A percentile compares a stretch with the other conserved stretches of the same genome.
Evolutionary conservation across 2,329 filamentous ascomycete species (phyloP).

Genomic region (Ophiocordyceps polyrhachis-furcata): DNA sequence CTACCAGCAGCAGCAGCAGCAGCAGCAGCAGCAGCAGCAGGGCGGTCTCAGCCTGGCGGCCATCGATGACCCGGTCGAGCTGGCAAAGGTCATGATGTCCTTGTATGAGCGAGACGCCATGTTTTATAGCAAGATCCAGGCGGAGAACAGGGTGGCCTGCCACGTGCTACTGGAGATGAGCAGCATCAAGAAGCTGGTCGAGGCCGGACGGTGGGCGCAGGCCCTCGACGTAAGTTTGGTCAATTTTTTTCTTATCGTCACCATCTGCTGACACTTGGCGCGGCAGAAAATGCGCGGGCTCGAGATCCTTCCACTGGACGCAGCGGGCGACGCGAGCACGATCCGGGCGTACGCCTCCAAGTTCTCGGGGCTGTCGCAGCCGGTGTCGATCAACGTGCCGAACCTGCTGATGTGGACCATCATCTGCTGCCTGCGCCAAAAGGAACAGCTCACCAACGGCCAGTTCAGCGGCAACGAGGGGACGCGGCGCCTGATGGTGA

Average conservation of each 20-base stretch:
- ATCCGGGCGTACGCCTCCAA: slow-evolving; percentile 68
- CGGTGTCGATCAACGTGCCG: slow-evolving; percentile 76
- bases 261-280: no score
- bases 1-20: slow-evolving; percentile 13
- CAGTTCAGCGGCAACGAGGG: slow-evolving; percentile 59
- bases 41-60: slow-evolving; percentile 41
- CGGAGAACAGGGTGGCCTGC: slow-evolving; percentile 37
- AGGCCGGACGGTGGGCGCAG: slow-evolving; percentile 35
- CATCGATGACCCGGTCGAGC: slow-evolving; percentile 40
- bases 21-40: slow-evolving; percentile 16
- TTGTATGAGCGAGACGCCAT: slow-evolving; percentile 44
- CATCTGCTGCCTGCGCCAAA: slow-evolving; percentile 62
- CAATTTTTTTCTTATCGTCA: no score
- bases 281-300: slow-evolving; percentile 60
- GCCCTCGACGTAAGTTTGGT: slow-evolving; percentile 37
- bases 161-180: slow-evolving; percentile 40
- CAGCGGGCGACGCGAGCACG: slow-evolving; percentile 52
- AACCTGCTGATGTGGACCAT: slow-evolving; percentile 91
- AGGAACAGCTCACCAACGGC: slow-evolving; percentile 48
- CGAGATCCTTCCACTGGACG: slow-evolving; percentile 62
- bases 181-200: slow-evolving; percentile 37
- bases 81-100: slow-evolving; percentile 41
- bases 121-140: slow-evolving; percentile 39
- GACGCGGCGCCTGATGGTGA: slow-evolving; percentile 43
- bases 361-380: slow-evolving; percentile 60